phyloP scores from a whole-genome alignment of 2,329 filamentous ascomycete species.

The Grosmannia huntii region DNA sequence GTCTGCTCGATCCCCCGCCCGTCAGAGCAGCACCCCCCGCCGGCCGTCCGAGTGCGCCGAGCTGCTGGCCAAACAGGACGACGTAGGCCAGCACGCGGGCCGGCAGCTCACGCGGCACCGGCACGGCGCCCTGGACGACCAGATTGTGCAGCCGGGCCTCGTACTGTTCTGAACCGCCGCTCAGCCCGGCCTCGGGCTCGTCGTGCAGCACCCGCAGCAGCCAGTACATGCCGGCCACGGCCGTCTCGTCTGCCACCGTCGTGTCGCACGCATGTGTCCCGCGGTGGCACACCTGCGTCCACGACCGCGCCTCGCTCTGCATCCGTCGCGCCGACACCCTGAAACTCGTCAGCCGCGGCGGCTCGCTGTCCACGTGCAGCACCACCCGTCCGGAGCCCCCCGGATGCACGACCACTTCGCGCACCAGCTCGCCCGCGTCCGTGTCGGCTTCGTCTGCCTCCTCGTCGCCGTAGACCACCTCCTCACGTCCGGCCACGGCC shows the following conservation, averaged over 20 bases:
- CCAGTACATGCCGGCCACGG: conserved; percentile 9
- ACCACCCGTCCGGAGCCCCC: conserved; percentile 3
- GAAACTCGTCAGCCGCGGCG: conserved; percentile 22
- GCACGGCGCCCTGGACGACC: not conserved
- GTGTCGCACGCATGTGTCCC: conserved; percentile 3
- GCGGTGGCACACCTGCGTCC: conserved; percentile 4
- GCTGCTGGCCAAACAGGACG: conserved; percentile 6
- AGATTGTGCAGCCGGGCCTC: not conserved
- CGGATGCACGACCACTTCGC: conserved; percentile 1
- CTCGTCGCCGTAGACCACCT: not conserved
- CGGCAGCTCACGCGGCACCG: conserved; percentile 5
- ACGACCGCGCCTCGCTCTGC: conserved; percentile 1
- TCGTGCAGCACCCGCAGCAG: conserved; percentile 10
- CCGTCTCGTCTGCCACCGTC: conserved; percentile 5
- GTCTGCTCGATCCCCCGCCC: no score
- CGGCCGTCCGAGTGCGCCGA: conserved; percentile 2
- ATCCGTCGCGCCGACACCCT: conserved; percentile 20
- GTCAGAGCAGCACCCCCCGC: not conserved
- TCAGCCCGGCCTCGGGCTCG: not conserved
- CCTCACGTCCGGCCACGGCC: not conserved
- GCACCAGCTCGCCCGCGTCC: not conserved
- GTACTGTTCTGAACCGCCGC: not conserved
- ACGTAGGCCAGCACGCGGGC: conserved; percentile 8
- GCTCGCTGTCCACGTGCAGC: conserved; percentile 13
- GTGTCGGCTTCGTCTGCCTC: not conserved